Evolutionary conservation across 1,284 basidiomycete genomes (phyloP), one percentile per base, ranked within the genome.

Genomic region (Filobasidium uniguttulatum): DNA sequence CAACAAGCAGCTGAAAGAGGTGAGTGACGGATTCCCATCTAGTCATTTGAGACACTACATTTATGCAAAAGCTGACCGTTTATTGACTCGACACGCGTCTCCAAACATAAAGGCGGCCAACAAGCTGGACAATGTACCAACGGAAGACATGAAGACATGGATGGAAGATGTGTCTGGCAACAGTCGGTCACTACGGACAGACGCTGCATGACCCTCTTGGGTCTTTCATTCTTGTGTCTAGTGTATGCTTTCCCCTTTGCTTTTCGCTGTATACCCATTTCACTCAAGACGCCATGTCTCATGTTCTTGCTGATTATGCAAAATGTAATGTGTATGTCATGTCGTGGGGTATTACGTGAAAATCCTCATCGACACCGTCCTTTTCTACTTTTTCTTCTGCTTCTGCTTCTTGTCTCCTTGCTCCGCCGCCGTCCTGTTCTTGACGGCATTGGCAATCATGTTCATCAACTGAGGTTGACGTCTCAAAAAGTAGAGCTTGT

Each of bases 401-500:
- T 12, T 38, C 5, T 3, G n/a, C 12, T 22, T 3, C 6, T 22
- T 22, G n/a, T 22, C 36, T 17, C 36, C 12, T 17, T 12, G 19
- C n/a, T 38, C 19, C 23, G 40, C 20, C 25, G 45, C 46, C 50
- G 51, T 57, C 38, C 54, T 50, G 25, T 56, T 53, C 63, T 68
- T 70, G 48, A 70, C 49, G 7, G 62, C 65, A 20, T 55, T 51
- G 2, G 68, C 68, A 40, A 70, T 67, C 54, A 61, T 57, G 22
- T 57, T 53, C 64, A 70, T 64, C 47, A 67, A 28, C 15, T 57
- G 54, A 26, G 67, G 66, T 46, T 62, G 56, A 14, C 69, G 65
- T 50, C 68, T 62, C 55, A 70, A 50, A 53, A 64, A 69, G 51
- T 65, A 66, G 36, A 65, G 62, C 54, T 66, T 66, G 10, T 67